phyloP scores from a whole-genome alignment of 169 alveolate genomes.

The Plasmodium chabaudi region DNA sequence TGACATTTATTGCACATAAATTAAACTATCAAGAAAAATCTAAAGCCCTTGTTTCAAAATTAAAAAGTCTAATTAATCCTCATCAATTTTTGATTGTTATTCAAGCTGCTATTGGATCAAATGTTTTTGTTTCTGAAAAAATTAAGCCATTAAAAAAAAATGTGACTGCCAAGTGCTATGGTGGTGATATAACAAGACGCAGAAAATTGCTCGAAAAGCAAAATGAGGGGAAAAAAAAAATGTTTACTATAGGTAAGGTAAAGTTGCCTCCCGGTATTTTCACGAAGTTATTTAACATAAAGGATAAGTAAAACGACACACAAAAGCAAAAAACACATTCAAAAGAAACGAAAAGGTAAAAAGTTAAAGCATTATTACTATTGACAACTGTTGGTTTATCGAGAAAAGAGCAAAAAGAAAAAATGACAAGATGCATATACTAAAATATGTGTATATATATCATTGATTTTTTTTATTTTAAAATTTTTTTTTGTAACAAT shows the following conservation, averaged over 20 bases:
- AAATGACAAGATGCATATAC: neutral
- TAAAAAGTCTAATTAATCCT: conserved; percentile 90
- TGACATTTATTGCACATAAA: conserved; percentile 88
- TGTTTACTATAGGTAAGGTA: conserved; percentile 85
- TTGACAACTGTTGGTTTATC: neutral
- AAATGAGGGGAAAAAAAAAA: conserved; percentile 90
- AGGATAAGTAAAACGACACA: neutral
- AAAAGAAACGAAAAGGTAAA: neutral
- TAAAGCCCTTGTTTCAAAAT: conserved; percentile 81
- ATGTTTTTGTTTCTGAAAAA: conserved; percentile 90
- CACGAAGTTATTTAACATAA: conserved; percentile 50
- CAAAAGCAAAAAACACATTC: neutral
- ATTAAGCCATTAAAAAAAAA: conserved; percentile 92
- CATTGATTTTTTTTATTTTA: neutral
- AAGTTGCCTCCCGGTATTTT: conserved; percentile 73
- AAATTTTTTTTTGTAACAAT: conserved; percentile 23
- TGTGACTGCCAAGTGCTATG: conserved; percentile 94
- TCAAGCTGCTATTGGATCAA: conserved; percentile 92
- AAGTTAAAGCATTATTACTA: neutral
- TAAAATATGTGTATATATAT: neutral
- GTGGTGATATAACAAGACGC: conserved; percentile 95
- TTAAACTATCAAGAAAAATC: conserved; percentile 84
- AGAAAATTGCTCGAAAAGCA: conserved; percentile 93
- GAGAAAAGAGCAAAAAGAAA: neutral
- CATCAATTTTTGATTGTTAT: conserved; percentile 92